Base-by-base conservation (phyloP, 495 filamentous ascomycete genomes). In the Hypoxylon lienhwacheense region DNA sequence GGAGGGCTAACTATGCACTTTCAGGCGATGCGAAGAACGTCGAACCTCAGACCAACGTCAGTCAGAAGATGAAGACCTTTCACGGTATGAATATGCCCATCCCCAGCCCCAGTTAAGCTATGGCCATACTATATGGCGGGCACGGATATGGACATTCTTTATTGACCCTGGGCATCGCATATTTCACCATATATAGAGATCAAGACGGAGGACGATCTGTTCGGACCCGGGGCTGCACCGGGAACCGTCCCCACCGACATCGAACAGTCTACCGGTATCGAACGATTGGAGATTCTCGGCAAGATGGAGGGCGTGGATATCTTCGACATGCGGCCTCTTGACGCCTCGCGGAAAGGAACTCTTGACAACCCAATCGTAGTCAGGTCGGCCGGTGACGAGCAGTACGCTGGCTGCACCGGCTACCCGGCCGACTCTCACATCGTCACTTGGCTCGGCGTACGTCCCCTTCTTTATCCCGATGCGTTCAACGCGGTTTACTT, bases 281-380 rank as follows among this genome's bases (percentile, higher is more conserved):
- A 99, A 80, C 92, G 93, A 76, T 83, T 99, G 65, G 93, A 99
- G 73, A 91, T 99, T 64, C 77, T 97, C 74, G 93, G 93, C 73
- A 99, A 99, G 83, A 96, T 97, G 86, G 88, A 97, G 79, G 90
- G 93, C 61, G 79, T 99, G 56, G 93, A 99, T 72, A 79, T 97
- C 68, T 99, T 97, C 76, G 95, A 99, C 74, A 96, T 96, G 91
- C 86, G 84, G 74, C 95, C 93, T 34, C 80, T 99, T 57, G 91
- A 96, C 77, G 81, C 93, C 26, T 91, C 87, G 60, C 83, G 93
- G 53, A 84, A 82, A 77, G 90, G 91, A 76, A 97, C 95, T 33
- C 67, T 96, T 52, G 80, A 90, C 26, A 78, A 96, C 81, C 93
- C 93, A 59, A 91, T 98, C 70, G 68, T 89, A 19, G 88, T 98